Conservation (phyloP, 208 protist species). For the Wallacemonas rigidus region DNA sequence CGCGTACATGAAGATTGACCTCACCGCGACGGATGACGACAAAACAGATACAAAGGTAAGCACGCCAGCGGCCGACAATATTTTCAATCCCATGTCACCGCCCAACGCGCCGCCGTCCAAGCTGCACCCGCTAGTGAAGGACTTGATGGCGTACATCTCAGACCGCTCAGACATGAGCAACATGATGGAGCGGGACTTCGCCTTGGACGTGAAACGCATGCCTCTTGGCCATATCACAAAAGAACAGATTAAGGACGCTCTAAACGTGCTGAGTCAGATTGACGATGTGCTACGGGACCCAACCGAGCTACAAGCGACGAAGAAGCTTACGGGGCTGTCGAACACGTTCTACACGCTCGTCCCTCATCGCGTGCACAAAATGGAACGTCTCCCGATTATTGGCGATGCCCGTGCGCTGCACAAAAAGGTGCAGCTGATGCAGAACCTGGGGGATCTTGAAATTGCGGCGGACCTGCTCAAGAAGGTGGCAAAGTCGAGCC, state of each 20-base stretch:
- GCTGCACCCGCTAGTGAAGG: constrained; percentile 26
- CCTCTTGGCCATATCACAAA: constrained; percentile 66
- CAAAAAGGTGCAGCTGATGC: constrained; percentile 63
- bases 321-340: constrained; percentile 22
- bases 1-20: constrained; percentile 48
- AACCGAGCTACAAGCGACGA: background rate
- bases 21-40: constrained; percentile 22
- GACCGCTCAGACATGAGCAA: constrained; percentile 41
- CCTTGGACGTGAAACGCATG: constrained; percentile 56
- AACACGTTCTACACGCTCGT: constrained; percentile 61
- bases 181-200: constrained; percentile 37
- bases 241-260: constrained; percentile 45
- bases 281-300: constrained; percentile 30
- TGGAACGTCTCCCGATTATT: constrained; percentile 31
- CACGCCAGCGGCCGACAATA: no score
- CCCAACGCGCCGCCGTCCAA: constrained; percentile 6
- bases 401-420: constrained; percentile 25
- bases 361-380: constrained; percentile 38
- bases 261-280: constrained; percentile 31
- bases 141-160: constrained; percentile 51
- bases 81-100: background rate
- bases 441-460: constrained; percentile 61
- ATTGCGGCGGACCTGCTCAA: constrained; percentile 44
- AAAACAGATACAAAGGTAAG: constrained; percentile 1
- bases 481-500: constrained; percentile 1